Base-by-base conservation (phyloP, 768 basidiomycete genomes). In the Termitomyces sp. region DNA sequence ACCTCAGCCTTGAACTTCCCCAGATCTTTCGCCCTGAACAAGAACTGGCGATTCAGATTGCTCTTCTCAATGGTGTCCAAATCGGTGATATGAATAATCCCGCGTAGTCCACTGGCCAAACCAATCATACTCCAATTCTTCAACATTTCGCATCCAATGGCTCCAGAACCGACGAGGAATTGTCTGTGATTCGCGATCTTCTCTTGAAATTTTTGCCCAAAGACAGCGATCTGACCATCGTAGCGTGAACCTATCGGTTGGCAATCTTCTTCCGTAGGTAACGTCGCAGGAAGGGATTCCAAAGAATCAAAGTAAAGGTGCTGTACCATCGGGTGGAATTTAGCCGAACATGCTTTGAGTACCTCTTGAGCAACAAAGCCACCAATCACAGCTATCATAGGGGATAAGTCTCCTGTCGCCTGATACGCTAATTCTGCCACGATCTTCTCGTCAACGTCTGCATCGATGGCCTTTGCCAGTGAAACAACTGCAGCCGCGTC, bases 41-140 rank as follows among this genome's bases (percentile, higher is more conserved):
- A 79, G 85, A 99, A 99, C 72, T 99, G 97, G 60, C 97, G 81
- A 74, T 99, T 99, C 59, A 99, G 76, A 74, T 99, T 99, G 68
- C 92, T 95, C 84, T 99, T 99, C 80, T 99, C 97, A 71, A 99
- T 99, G 36, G 96, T 98, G 74, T 99, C 97, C 68, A 99, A 75
- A 74, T 99, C 97, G 5, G 97, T 98, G 59, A 98, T 93, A 68
- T 96, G 87, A 60, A 99, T 92, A 56, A 82, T 76, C 10, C 92
- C 97, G 46, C 86, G 80, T 15, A 84, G 79, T 11, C 92, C 92
- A 36, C 88, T 84, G 7, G 85, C 96, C 50, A 99, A 78, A 63
- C 97, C 97, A 83, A 98, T 96, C 94, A 98, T 92, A 66, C 92
- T 91, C 97, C 97, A 99, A 75, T 98, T 99, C 82, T 99, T 99